Evolutionary conservation across 352 stramenopile genomes (phyloP).

Genomic region (Elongisporangium undulatum): DNA sequence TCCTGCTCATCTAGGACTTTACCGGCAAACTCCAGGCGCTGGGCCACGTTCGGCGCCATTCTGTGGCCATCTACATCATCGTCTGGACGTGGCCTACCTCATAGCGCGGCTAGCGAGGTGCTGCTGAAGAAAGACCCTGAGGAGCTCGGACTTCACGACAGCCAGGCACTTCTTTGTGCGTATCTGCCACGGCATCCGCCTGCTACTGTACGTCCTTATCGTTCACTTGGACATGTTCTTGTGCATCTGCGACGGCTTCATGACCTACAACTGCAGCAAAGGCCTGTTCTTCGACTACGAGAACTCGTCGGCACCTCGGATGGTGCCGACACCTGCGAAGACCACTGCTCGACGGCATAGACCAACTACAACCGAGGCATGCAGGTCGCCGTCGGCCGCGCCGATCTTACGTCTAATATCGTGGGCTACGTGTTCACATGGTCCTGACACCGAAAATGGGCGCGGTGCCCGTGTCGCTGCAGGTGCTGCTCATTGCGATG

Average conservation of each 20-base stretch:
- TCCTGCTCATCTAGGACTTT: no score
- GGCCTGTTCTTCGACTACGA: no score
- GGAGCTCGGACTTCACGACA: no score
- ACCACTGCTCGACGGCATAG: constrained; percentile 22
- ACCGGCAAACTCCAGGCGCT: no score
- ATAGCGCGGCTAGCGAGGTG: no score
- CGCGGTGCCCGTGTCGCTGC: constrained; percentile 15
- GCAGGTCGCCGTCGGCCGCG: constrained; percentile 34
- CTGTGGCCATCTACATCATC: no score
- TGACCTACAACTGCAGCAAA: constrained; percentile 62
- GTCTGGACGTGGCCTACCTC: no score
- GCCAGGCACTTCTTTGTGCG: no score
- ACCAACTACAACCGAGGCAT: constrained; percentile 45
- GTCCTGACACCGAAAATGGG: constrained; percentile 35
- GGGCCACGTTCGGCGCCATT: no score
- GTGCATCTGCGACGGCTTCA: constrained; percentile 48
- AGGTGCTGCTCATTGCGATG: constrained; percentile 30
- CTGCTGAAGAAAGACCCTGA: no score
- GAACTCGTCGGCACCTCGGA: constrained; percentile 25
- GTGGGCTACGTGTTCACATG: constrained; percentile 38
- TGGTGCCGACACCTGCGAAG: constrained; percentile 19
- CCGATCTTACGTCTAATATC: constrained; percentile 30
- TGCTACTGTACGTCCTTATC: constrained; percentile 26
- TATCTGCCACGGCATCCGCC: constrained; percentile 31
- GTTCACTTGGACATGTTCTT: constrained; percentile 44